Conservation (phyloP, 2,329 filamentous ascomycete genomes). For the Dothideomycetes sp. region DNA sequence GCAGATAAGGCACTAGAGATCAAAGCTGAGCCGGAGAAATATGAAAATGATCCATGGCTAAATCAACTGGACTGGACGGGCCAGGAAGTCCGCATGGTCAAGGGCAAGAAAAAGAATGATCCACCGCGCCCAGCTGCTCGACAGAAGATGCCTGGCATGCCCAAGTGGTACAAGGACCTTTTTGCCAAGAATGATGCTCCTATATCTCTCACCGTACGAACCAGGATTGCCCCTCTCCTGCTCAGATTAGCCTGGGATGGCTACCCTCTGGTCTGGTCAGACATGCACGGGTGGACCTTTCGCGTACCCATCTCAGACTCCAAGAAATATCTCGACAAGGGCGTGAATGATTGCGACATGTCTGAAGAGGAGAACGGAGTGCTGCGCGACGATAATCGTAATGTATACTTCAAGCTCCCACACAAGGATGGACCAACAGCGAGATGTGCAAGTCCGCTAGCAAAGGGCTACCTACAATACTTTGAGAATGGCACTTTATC, state of each 20-base stretch:
- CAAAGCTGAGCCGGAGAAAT: slow-evolving; percentile 58
- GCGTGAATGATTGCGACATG: slow-evolving; percentile 67
- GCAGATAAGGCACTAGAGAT: slow-evolving; percentile 66
- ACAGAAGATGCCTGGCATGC: slow-evolving; percentile 92
- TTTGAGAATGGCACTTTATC: slow-evolving; percentile 84
- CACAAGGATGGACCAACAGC: slow-evolving; percentile 88
- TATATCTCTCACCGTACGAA: slow-evolving; percentile 75
- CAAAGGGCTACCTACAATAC: slow-evolving; percentile 80
- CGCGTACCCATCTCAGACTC: slow-evolving; percentile 55
- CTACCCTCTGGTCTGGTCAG: slow-evolving; percentile 83
- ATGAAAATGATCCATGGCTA: slow-evolving; percentile 78
- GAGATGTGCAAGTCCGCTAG: slow-evolving; percentile 75
- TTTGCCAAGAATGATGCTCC: slow-evolving; percentile 57
- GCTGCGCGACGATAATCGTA: slow-evolving; percentile 54
- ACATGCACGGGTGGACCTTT: slow-evolving; percentile 89
- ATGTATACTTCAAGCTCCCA: slow-evolving; percentile 82
- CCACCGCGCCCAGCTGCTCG: slow-evolving; percentile 64
- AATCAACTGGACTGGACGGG: slow-evolving; percentile 91
- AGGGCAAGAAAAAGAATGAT: slow-evolving; percentile 79
- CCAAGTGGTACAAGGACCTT: slow-evolving; percentile 90
- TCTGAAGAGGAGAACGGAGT: slow-evolving; percentile 56
- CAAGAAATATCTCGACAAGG: slow-evolving; percentile 55
- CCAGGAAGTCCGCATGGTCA: slow-evolving; percentile 82
- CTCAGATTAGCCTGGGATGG: slow-evolving; percentile 82
- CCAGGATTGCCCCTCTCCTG: slow-evolving; percentile 74